Percentiles rank a stretch among this genome's conserved stretches.
Conservation (phyloP, 2,329 filamentous ascomycete species). For the Dactylella cylindrospora region DNA sequence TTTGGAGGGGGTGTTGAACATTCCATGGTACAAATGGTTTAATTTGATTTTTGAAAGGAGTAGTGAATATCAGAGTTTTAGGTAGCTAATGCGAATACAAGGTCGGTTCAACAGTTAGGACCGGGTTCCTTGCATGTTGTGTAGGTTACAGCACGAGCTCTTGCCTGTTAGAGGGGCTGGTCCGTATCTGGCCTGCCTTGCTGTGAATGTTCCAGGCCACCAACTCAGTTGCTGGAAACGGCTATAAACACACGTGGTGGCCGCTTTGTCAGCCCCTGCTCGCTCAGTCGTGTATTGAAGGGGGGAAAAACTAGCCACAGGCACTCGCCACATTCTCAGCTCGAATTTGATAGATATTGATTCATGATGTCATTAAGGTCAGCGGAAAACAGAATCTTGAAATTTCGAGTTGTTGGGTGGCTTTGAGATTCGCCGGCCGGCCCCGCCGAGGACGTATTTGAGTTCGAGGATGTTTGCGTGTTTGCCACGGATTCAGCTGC, state of each 20-base stretch:
- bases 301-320: constrained; percentile 16
- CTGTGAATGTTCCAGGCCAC: too few species aligned
- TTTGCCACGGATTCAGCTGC: constrained; percentile 23
- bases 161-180: constrained; percentile 34
- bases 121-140: constrained; percentile 2
- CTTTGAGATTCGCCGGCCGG: constrained; percentile 24
- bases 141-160: constrained; percentile 17
- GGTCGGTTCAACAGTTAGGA: constrained; percentile 1
- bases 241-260: too few species aligned
- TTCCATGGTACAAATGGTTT: background rate
- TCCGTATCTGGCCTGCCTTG: too few species aligned
- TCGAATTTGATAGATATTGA: constrained; percentile 5
- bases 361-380: constrained; percentile 8
- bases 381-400: background rate
- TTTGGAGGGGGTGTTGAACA: too few species aligned
- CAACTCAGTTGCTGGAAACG: too few species aligned
- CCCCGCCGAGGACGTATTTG: background rate
- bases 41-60: constrained; percentile 3
- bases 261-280: too few species aligned
- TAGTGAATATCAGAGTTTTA: constrained; percentile 14
- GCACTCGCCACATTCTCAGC: constrained; percentile 25
- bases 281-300: constrained; percentile 1
- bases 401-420: too few species aligned
- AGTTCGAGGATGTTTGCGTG: constrained; percentile 1
- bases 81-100: constrained; percentile 11